phyloP scores from a whole-genome alignment of 1,139 yeast species.

The Taphrina flavorubra region DNA sequence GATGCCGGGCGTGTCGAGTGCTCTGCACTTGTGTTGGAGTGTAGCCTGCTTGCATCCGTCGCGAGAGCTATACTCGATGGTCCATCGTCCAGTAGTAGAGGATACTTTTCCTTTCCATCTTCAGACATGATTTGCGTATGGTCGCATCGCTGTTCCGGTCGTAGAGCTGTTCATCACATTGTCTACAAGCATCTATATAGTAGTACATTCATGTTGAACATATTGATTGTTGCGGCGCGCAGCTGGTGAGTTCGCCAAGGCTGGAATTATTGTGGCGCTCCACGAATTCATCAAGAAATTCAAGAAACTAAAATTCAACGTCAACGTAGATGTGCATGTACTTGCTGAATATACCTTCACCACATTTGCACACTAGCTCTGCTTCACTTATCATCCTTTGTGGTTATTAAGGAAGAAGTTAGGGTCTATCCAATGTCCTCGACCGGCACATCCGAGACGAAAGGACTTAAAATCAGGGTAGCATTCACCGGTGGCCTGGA shows the following conservation, averaged over 20 bases:
- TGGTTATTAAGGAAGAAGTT: no score
- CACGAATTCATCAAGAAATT: no score
- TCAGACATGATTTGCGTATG: background rate
- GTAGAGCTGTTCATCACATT: background rate
- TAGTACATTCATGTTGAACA: no score
- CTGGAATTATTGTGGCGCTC: no score
- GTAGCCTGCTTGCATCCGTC: conserved; percentile 17
- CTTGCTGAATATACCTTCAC: no score
- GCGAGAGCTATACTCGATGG: conserved; percentile 10
- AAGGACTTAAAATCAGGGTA: background rate
- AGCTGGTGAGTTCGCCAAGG: no score
- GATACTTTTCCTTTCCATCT: conserved; percentile 13
- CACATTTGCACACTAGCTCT: no score
- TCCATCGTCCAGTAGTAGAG: conserved; percentile 32
- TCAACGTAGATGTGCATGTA: no score
- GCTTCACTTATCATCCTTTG: background rate
- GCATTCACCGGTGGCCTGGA: conserved; percentile 35
- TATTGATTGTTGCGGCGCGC: no score
- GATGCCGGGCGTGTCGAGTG: background rate
- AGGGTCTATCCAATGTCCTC: background rate
- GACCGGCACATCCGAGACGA: background rate
- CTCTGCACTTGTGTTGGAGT: background rate
- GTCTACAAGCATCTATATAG: no score
- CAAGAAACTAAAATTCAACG: no score
- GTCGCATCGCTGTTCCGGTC: background rate